Evolutionary conservation across 352 stramenopile genomes (phyloP).

Genomic region (Phytopythium delawarense): DNA sequence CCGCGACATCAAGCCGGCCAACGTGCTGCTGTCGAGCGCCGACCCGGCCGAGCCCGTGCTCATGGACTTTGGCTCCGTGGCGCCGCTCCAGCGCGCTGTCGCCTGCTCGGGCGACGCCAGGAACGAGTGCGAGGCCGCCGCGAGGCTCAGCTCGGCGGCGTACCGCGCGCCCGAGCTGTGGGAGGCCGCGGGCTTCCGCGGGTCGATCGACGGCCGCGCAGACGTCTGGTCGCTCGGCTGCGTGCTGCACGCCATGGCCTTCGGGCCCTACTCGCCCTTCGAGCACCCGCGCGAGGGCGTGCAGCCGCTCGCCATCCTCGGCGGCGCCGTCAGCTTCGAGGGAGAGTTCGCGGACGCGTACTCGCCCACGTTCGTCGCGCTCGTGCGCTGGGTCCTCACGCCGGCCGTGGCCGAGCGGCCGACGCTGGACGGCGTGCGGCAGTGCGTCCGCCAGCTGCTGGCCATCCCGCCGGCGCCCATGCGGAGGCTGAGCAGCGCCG

Average conservation of each 20-base stretch:
- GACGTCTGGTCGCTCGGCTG: conserved; percentile 93
- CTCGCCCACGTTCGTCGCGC: conserved; percentile 48
- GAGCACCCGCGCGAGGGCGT: conserved; percentile 62
- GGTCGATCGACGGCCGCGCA: conserved; percentile 48
- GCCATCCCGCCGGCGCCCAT: conserved; percentile 11
- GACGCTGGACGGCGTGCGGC: conserved; percentile 41
- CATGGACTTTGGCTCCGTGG: conserved; percentile 75
- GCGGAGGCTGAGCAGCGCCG: conserved; percentile 1
- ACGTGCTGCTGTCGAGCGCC: conserved; percentile 48
- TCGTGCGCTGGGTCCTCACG: conserved; percentile 76
- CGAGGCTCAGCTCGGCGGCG: conserved; percentile 76
- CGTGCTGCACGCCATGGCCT: conserved; percentile 89
- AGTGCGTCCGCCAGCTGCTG: conserved; percentile 24
- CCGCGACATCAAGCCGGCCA: conserved; percentile 76
- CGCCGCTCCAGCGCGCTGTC: conserved; percentile 30
- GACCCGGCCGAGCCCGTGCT: conserved; percentile 48
- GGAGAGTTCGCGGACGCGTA: conserved; percentile 20
- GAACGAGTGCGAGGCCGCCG: conserved; percentile 75
- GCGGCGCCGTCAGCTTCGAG: conserved; percentile 67
- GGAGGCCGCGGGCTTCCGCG: conserved; percentile 30
- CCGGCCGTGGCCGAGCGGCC: conserved; percentile 53
- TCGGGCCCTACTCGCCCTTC: conserved; percentile 87
- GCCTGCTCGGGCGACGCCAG: conserved; percentile 35
- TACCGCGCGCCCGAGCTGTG: conserved; percentile 93
- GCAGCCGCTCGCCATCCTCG: conserved; percentile 51